phyloP scores from a whole-genome alignment of 1,139 yeast species.

The Suhomyces yuchorum region DNA sequence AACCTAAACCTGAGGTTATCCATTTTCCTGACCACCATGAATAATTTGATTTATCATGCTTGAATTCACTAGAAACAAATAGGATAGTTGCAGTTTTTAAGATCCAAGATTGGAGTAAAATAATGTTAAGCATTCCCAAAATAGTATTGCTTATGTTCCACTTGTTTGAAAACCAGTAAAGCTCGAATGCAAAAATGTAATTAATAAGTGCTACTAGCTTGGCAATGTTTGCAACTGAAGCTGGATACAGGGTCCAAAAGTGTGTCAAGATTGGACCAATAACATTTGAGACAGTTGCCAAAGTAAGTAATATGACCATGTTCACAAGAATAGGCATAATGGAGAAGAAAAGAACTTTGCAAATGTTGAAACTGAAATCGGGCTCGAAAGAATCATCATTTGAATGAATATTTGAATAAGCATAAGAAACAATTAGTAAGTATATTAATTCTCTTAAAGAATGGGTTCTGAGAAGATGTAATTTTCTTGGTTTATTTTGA shows the following conservation, averaged over 20 bases:
- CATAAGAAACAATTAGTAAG: constrained; percentile 33
- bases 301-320: constrained; percentile 35
- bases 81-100: constrained; percentile 41
- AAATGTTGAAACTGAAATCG: constrained; percentile 33
- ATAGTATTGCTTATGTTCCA: constrained; percentile 54
- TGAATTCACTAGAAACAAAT: constrained; percentile 52
- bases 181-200: constrained; percentile 49
- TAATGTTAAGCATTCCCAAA: constrained; percentile 47
- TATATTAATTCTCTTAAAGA: constrained; percentile 32
- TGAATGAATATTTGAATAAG: constrained; percentile 49
- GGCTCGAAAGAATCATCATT: constrained; percentile 35
- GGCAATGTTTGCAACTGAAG: constrained; percentile 44
- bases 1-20: constrained; percentile 55
- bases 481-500: constrained; percentile 42
- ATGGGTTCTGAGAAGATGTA: constrained; percentile 36
- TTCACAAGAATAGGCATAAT: constrained; percentile 53
- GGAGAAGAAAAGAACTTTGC: constrained; percentile 46
- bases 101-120: constrained; percentile 46
- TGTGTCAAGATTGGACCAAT: constrained; percentile 50
- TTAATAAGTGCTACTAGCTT: constrained; percentile 46
- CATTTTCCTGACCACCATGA: constrained; percentile 77
- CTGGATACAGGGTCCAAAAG: constrained; percentile 42
- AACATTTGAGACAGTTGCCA: constrained; percentile 43
- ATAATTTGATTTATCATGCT: constrained; percentile 50
- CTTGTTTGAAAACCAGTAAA: constrained; percentile 54